Evolutionary conservation across 257 asterid species (phyloP).

Genomic region (Nicotiana benthamiana): DNA sequence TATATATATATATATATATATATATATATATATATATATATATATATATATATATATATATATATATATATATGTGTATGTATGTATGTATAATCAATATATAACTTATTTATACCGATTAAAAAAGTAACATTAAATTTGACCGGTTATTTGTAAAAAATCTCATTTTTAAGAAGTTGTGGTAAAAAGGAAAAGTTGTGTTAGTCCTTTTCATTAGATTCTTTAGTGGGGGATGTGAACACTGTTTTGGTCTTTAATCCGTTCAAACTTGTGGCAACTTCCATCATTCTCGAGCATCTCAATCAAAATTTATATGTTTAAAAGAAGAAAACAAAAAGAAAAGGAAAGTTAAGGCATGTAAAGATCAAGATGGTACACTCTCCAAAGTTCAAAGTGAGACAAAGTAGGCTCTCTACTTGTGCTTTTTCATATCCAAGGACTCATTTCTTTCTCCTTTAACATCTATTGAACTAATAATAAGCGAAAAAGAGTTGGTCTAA

Average conservation of each 20-base stretch:
- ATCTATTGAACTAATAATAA: constrained; percentile 2
- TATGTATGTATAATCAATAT: no score
- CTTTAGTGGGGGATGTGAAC: constrained; percentile 31
- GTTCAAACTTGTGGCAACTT: constrained; percentile 46
- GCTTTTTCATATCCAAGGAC: not conserved
- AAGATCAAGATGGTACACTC: not conserved
- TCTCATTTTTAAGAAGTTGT: no score
- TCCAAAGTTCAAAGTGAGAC: constrained; percentile 2
- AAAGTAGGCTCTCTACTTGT: not conserved
- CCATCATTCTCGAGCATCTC: constrained; percentile 26
- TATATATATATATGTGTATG: no score
- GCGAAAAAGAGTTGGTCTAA: constrained; percentile 17
- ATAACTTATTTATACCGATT: no score
- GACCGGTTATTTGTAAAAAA: no score
- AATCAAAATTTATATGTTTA: not conserved
- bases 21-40: no score
- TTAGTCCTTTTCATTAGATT: constrained; percentile 58
- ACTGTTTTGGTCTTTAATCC: constrained; percentile 53
- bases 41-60: no score
- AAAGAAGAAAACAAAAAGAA: not conserved
- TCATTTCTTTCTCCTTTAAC: constrained; percentile 3
- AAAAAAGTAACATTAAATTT: no score
- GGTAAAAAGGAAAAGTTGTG: constrained; percentile 12
- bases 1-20: no score
- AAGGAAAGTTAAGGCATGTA: not conserved